phyloP scores from a whole-genome alignment of 2,329 filamentous ascomycete species.

The Hypoxylon sp. region DNA sequence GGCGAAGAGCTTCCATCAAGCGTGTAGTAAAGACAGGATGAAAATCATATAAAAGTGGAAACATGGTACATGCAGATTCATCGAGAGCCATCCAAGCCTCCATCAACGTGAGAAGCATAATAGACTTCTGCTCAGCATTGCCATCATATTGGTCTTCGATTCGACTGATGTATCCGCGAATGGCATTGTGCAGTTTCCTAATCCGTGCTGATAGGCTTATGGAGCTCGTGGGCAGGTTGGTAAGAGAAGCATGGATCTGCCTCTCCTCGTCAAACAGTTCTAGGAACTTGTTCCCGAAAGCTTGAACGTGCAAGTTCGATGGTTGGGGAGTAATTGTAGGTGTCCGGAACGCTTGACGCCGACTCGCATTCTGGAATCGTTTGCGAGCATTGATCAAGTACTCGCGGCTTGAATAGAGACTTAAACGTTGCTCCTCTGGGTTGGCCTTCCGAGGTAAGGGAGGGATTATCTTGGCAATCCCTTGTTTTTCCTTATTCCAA shows the following conservation, averaged over 20 bases:
- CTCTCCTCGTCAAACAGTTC: constrained; percentile 38
- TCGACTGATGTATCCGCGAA: constrained; percentile 54
- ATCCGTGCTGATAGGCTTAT: constrained; percentile 18
- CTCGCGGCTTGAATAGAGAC: constrained; percentile 55
- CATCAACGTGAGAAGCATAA: constrained; percentile 66
- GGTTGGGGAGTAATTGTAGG: constrained; percentile 2
- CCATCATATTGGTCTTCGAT: constrained; percentile 56
- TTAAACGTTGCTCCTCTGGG: constrained; percentile 51
- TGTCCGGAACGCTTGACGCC: not conserved
- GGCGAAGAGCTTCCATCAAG: constrained; percentile 66
- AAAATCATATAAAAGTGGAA: constrained; percentile 64
- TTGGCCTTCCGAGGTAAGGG: constrained; percentile 56
- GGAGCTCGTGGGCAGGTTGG: not conserved
- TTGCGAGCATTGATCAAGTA: constrained; percentile 48
- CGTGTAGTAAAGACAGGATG: constrained; percentile 63
- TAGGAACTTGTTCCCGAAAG: constrained; percentile 27
- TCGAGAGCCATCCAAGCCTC: constrained; percentile 71
- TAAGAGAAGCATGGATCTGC: constrained; percentile 2
- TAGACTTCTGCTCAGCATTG: constrained; percentile 63
- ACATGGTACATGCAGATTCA: constrained; percentile 55
- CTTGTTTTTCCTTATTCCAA: constrained; percentile 58
- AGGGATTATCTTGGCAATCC: constrained; percentile 56
- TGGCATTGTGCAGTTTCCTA: constrained; percentile 49
- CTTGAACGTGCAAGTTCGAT: constrained; percentile 30
- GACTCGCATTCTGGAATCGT: constrained; percentile 12